Evolutionary conservation across 495 filamentous ascomycete species (phyloP).

Genomic region (Pyrenula aspistea): DNA sequence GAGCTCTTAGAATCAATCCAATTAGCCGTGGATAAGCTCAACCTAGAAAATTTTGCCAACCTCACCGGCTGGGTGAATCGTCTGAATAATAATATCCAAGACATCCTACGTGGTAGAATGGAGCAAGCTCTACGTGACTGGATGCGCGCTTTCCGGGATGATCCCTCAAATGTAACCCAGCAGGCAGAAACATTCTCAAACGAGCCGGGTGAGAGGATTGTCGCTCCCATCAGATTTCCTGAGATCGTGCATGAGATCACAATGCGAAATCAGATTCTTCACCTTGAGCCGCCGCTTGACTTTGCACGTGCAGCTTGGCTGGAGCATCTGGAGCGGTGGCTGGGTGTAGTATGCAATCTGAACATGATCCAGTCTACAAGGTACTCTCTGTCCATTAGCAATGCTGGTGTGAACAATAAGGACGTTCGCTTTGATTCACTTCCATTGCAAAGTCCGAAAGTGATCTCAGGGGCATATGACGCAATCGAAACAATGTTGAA

Average conservation of each 20-base stretch:
- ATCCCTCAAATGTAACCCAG: slow-evolving; percentile 26
- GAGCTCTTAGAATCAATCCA: slow-evolving; percentile 75
- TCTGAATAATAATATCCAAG: slow-evolving; percentile 73
- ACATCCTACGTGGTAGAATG: slow-evolving; percentile 61
- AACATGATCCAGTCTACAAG: slow-evolving; percentile 87
- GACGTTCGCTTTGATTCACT: slow-evolving; percentile 76
- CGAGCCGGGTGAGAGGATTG: slow-evolving; percentile 27
- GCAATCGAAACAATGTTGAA: slow-evolving; percentile 67
- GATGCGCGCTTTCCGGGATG: slow-evolving; percentile 64
- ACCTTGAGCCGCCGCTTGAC: slow-evolving; percentile 84
- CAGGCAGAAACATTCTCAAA: slow-evolving; percentile 1
- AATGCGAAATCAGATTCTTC: slow-evolving; percentile 94
- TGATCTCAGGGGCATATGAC: slow-evolving; percentile 64
- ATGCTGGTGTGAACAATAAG: slow-evolving; percentile 42
- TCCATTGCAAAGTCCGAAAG: slow-evolving; percentile 65
- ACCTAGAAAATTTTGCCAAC: slow-evolving; percentile 90
- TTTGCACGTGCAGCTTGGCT: slow-evolving; percentile 92
- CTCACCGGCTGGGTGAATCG: slow-evolving; percentile 75
- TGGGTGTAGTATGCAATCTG: slow-evolving; percentile 83
- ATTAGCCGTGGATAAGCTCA: slow-evolving; percentile 82
- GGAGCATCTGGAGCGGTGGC: slow-evolving; percentile 80
- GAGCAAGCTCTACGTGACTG: slow-evolving; percentile 70
- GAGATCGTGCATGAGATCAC: slow-evolving; percentile 75
- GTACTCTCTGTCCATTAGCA: slow-evolving; percentile 74
- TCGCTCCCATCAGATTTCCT: slow-evolving; percentile 39